A percentile compares a stretch with the other conserved stretches of the same genome.
Evolutionary conservation across 2,329 filamentous ascomycete species (phyloP).

Genomic region (Teratosphaeria destructans): DNA sequence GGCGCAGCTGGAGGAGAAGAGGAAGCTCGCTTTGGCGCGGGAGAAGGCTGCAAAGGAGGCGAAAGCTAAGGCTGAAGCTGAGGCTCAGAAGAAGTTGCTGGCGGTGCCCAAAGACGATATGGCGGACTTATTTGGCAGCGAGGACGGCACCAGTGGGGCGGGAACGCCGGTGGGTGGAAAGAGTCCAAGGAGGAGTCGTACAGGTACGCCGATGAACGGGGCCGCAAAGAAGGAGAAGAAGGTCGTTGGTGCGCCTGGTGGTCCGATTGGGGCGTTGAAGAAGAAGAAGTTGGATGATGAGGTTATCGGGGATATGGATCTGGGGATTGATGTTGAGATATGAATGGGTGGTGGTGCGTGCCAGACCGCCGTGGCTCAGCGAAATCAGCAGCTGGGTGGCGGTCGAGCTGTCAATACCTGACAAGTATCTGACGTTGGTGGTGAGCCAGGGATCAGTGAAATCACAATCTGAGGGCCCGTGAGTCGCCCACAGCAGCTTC

Average conservation of each 20-base stretch:
- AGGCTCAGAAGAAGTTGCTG: constrained; percentile 41
- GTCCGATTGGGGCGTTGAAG: constrained; percentile 28
- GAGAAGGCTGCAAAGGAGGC: constrained; percentile 46
- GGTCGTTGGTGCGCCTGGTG: constrained; percentile 22
- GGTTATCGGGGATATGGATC: constrained; percentile 76
- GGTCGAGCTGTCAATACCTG: too few relatives aligned
- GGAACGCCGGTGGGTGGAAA: constrained; percentile 40
- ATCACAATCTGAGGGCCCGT: too few relatives aligned
- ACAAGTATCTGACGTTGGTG: too few relatives aligned
- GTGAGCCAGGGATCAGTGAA: too few relatives aligned
- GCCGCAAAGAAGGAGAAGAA: constrained; percentile 40
- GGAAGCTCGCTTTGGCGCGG: constrained; percentile 30
- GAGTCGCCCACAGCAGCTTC: too few relatives aligned
- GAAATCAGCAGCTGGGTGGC: too few relatives aligned
- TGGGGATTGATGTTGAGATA: constrained; percentile 88
- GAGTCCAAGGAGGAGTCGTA: constrained; percentile 31
- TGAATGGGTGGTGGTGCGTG: constrained; percentile 25
- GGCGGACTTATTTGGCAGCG: constrained; percentile 39
- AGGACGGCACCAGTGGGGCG: constrained; percentile 29
- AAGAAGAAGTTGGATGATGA: constrained; percentile 80
- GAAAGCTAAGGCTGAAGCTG: constrained; percentile 37
- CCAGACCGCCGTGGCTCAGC: too few relatives aligned
- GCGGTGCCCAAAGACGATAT: constrained; percentile 26
- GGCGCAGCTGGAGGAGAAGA: constrained; percentile 69
- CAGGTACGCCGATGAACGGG: constrained; percentile 26